Evolutionary conservation across 2,329 filamentous ascomycete species (phyloP).

Genomic region (Alternaria sp.): DNA sequence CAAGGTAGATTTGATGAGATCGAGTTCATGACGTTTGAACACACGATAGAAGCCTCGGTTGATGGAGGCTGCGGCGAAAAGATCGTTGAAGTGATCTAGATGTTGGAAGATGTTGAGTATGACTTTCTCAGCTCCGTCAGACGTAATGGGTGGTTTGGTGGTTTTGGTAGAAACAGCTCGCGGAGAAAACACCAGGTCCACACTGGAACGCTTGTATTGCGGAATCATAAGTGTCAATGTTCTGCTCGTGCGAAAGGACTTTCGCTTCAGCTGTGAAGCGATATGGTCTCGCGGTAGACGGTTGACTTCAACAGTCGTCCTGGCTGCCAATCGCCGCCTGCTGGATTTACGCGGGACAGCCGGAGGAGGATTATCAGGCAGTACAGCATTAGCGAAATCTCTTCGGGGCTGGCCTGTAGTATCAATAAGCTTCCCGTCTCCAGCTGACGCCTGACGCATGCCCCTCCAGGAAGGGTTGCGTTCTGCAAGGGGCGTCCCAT

Average conservation of each 20-base stretch:
- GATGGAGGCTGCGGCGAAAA: constrained; percentile 61
- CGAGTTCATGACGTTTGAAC: constrained; percentile 64
- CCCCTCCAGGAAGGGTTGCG: constrained; percentile 30
- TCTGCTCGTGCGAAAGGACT: constrained; percentile 21
- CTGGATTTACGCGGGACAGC: constrained; percentile 51
- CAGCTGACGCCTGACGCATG: constrained; percentile 13
- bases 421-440: constrained; percentile 1
- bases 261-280: constrained; percentile 34
- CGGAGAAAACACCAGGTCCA: constrained; percentile 30
- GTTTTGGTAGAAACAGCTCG: constrained; percentile 22
- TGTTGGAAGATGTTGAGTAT: constrained; percentile 59
- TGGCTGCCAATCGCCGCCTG: constrained; percentile 44
- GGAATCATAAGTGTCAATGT: constrained; percentile 36
- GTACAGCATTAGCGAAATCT: constrained; percentile 16
- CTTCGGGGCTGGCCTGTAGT: constrained; percentile 12
- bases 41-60: constrained; percentile 64
- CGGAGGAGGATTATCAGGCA: constrained; percentile 31
- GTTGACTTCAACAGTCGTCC: constrained; percentile 26
- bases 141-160: constrained; percentile 47
- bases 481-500: constrained; percentile 29
- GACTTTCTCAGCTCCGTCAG: constrained; percentile 56
- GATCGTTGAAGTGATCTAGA: constrained; percentile 59
- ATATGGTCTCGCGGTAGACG: constrained; percentile 39
- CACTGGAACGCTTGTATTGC: constrained; percentile 23
- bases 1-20: constrained; percentile 59